Evolutionary conservation across 2,329 filamentous ascomycete species (phyloP), one percentile per base, ranked within the genome.

Genomic region (Fusarium sp.): DNA sequence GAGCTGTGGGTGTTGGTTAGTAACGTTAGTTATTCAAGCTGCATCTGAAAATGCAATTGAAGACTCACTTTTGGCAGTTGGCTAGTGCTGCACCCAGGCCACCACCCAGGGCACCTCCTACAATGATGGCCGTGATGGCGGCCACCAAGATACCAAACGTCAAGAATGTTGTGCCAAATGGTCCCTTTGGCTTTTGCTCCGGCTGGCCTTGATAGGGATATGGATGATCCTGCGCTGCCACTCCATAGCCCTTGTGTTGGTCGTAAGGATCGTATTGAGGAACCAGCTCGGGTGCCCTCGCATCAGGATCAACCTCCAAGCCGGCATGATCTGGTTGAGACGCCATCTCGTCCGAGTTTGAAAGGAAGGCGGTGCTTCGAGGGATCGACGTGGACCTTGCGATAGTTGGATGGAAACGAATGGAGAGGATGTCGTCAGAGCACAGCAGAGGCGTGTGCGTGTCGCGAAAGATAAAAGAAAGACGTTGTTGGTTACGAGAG

Each of bases 51-150:
- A 20, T 10, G 2, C 6, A 14, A 31, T 53, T 31, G 49, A 20
- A 31, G 27, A 27, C 16, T 22, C 51, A 72, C 70, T 24, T 65
- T 17, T 69, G 64, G 16, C 65, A 69, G 11, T 38, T 16, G 7
- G 44, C 49, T 17, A 72, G 22, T 38, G 70, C 65, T 51, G 70
- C 70, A 27, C 70, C 70, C 8, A 72, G 8, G 20, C 70, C 70
- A n/a, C 70, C 70, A 4, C 69, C 70, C 0, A 72, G 17, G 7
- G 55, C 57, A 8, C 49, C 70, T 17, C 70, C 70, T 0, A 72
- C 42, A 1, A 72, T 10, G 14, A 69, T 1, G 2, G 70, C 60
- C 0, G 70, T 72, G 3, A 62, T 6, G 2, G 55, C 24, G 2
- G 65, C 70, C 35, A 72, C 42, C 4, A 72, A 8, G 0, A 65